phyloP scores from a whole-genome alignment of 1,284 basidiomycete genomes.

The Puccinia hordei region DNA sequence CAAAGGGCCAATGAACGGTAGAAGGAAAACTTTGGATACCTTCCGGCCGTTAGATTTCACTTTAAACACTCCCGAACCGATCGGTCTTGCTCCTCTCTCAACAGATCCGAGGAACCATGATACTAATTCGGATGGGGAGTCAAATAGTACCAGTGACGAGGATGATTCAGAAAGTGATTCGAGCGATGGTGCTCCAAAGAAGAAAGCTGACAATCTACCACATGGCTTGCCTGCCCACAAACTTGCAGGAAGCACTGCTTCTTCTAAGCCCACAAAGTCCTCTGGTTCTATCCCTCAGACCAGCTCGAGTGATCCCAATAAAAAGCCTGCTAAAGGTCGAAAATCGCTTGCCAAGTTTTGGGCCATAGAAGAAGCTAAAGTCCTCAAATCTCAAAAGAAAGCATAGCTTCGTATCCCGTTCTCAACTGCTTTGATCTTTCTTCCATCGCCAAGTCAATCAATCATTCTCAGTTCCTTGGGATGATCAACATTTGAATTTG shows the following conservation, averaged over 20 bases:
- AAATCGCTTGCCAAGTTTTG: neutral
- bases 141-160: neutral
- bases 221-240: conserved; percentile 28
- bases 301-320: neutral
- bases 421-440: no score
- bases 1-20: neutral
- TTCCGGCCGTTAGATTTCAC: conserved; percentile 22
- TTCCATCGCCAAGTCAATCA: no score
- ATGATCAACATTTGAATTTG: no score
- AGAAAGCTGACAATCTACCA: neutral
- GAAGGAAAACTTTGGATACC: conserved; percentile 20
- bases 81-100: neutral
- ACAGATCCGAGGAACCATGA: neutral
- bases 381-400: conserved; percentile 8
- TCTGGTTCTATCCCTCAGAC: neutral
- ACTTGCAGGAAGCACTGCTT: conserved; percentile 3
- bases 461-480: no score
- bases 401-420: neutral
- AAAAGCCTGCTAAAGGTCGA: neutral
- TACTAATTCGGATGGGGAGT: neutral
- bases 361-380: conserved; percentile 11
- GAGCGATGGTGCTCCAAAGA: neutral
- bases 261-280: neutral
- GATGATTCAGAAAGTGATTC: conserved; percentile 9
- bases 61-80: neutral